These are phyloP conservation scores for Hanseniaspora jakobsenii DNA, from an alignment of 805 yeast genomes.

Conservation along the genomic window DNA sequence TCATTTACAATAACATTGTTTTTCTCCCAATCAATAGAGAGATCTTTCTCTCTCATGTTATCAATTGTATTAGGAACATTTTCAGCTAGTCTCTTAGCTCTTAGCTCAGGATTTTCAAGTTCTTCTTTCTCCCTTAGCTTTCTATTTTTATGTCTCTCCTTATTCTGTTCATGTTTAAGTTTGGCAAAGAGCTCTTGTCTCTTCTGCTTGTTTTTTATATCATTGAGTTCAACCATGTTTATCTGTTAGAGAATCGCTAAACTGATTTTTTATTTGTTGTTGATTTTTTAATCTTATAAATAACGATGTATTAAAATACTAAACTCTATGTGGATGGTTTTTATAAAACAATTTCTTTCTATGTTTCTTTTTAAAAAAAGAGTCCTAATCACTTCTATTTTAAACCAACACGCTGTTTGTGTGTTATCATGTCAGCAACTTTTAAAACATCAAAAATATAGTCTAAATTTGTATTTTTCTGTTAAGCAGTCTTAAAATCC, in stretches of 20 bases:
- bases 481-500: too few relatives aligned
- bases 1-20: slow-evolving; percentile 23
- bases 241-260: slow-evolving; percentile 6
- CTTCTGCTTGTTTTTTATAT: slow-evolving; percentile 63
- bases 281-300: too few relatives aligned
- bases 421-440: too few relatives aligned
- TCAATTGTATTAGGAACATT: slow-evolving; percentile 79
- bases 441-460: too few relatives aligned
- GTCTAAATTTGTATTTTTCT: too few relatives aligned
- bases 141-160: slow-evolving; percentile 64
- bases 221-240: slow-evolving; percentile 22
- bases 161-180: slow-evolving; percentile 60
- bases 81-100: slow-evolving; percentile 61
- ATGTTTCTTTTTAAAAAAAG: too few relatives aligned
- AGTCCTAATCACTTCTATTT: too few relatives aligned
- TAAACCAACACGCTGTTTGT: too few relatives aligned
- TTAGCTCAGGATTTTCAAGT: slow-evolving; percentile 66
- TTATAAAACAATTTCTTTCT: too few relatives aligned
- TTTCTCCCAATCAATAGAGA: slow-evolving; percentile 44
- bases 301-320: too few relatives aligned
- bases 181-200: slow-evolving; percentile 69
- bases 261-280: too few relatives aligned
- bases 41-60: slow-evolving; percentile 72
- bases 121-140: slow-evolving; percentile 82
- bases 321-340: too few relatives aligned